These are phyloP conservation scores for Fusarium goolgardi DNA, from an alignment of 2,329 filamentous ascomycete species.

Conservation along the genomic window DNA sequence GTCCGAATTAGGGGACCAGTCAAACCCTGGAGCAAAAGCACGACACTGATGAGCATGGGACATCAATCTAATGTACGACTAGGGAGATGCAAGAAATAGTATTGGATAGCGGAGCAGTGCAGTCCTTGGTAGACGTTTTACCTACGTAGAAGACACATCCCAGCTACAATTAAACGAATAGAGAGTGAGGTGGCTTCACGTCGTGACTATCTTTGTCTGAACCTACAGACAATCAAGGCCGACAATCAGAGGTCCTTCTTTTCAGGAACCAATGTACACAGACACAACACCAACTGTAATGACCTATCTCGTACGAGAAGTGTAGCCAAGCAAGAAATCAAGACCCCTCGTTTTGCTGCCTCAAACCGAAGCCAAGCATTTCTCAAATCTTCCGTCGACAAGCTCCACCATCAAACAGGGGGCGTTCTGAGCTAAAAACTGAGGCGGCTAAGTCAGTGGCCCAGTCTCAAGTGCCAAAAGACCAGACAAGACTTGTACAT, in stretches of 20 bases:
- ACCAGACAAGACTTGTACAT: conserved; percentile 14
- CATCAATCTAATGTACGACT: conserved; percentile 31
- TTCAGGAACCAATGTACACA: background rate
- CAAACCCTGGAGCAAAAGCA: conserved; percentile 34
- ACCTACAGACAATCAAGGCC: background rate
- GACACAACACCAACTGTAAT: background rate
- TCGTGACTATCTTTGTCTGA: conserved; percentile 29
- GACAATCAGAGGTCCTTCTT: background rate
- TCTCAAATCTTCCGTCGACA: conserved; percentile 29
- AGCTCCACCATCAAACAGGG: conserved; percentile 44
- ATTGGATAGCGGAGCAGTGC: conserved; percentile 21
- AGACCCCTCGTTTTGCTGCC: conserved; percentile 33
- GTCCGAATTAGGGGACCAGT: conserved; percentile 35
- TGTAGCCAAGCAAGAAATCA: conserved; percentile 37
- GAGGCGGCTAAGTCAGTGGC: conserved; percentile 40
- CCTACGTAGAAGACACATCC: conserved; percentile 8
- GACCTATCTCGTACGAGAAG: conserved; percentile 3
- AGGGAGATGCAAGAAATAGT: conserved; percentile 29
- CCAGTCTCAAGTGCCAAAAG: conserved; percentile 20
- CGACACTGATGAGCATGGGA: conserved; percentile 31
- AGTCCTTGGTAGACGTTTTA: background rate
- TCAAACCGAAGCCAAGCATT: conserved; percentile 39
- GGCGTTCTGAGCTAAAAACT: conserved; percentile 15
- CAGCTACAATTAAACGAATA: background rate
- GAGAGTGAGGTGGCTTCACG: conserved; percentile 28